These are phyloP conservation scores for Haplosporangium sp. DNA, from an alignment of 371 early-diverging fungal species.

Conservation along the genomic window DNA sequence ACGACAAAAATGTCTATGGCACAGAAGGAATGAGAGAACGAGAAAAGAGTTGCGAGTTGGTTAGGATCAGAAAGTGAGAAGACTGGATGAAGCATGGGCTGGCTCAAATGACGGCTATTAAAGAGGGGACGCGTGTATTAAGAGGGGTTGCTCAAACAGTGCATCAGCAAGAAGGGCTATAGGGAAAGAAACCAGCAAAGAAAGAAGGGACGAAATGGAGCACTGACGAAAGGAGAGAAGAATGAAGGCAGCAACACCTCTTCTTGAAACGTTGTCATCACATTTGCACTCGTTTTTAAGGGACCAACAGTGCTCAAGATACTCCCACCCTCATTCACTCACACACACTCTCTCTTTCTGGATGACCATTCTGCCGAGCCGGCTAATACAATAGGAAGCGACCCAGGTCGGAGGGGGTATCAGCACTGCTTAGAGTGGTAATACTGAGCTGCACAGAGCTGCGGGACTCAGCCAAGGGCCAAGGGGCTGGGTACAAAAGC, in stretches of 20 bases:
- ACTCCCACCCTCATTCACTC: too few species aligned
- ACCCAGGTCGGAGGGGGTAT: too few species aligned
- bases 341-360: neutral
- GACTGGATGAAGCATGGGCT: neutral
- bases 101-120: neutral
- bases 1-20: neutral
- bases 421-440: neutral
- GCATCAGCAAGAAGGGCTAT: too few species aligned
- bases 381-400: neutral
- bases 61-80: slow-evolving; percentile 9
- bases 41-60: slow-evolving; percentile 4
- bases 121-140: slow-evolving; percentile 1
- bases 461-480: slow-evolving; percentile 19
- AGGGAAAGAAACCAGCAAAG: neutral
- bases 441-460: too few species aligned
- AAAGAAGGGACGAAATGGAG: slow-evolving; percentile 5
- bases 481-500: slow-evolving; percentile 8
- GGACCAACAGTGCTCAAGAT: neutral
- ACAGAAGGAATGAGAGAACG: neutral
- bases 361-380: neutral
- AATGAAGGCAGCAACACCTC: slow-evolving; percentile 7
- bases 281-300: slow-evolving; percentile 3
- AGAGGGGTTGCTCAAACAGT: too few species aligned
- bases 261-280: slow-evolving; percentile 22
- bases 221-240: neutral